phyloP scores from a whole-genome alignment of 768 basidiomycete genomes.

The Gloeophyllum trabeum region DNA sequence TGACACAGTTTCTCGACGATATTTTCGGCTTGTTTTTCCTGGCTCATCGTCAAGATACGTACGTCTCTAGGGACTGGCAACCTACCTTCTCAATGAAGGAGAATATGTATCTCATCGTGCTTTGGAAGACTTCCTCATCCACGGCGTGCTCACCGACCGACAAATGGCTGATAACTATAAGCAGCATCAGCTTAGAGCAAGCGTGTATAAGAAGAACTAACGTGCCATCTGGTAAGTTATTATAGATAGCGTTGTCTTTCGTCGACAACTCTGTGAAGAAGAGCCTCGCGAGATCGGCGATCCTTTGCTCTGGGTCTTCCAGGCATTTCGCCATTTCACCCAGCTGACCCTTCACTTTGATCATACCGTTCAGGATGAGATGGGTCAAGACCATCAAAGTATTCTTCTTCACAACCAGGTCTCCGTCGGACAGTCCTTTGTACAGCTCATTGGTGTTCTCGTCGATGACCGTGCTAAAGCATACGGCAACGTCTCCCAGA shows the following conservation, averaged over 20 bases:
- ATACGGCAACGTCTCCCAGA: constrained; percentile 93
- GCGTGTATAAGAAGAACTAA: not conserved
- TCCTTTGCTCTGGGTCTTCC: constrained; percentile 79
- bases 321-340: constrained; percentile 99
- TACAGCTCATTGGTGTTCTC: constrained; percentile 96
- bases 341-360: constrained; percentile 98
- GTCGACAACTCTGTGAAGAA: constrained; percentile 96
- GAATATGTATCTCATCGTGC: constrained; percentile 92
- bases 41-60: constrained; percentile 1
- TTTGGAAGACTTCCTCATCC: constrained; percentile 86
- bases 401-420: constrained; percentile 95
- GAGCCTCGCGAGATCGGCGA: constrained; percentile 90
- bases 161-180: constrained; percentile 84
- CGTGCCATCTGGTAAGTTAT: constrained; percentile 92
- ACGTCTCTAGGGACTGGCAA: not conserved
- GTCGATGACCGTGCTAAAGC: constrained; percentile 95
- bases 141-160: constrained; percentile 87
- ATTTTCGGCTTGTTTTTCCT: constrained; percentile 98
- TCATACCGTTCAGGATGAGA: constrained; percentile 96
- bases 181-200: not conserved
- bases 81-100: constrained; percentile 90
- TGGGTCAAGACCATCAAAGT: constrained; percentile 98
- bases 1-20: constrained; percentile 98
- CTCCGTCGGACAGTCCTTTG: constrained; percentile 80
- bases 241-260: constrained; percentile 98